These are phyloP conservation scores for Boletellus deceptivus DNA, from an alignment of 1,284 basidiomycete species.

Conservation along the genomic window DNA sequence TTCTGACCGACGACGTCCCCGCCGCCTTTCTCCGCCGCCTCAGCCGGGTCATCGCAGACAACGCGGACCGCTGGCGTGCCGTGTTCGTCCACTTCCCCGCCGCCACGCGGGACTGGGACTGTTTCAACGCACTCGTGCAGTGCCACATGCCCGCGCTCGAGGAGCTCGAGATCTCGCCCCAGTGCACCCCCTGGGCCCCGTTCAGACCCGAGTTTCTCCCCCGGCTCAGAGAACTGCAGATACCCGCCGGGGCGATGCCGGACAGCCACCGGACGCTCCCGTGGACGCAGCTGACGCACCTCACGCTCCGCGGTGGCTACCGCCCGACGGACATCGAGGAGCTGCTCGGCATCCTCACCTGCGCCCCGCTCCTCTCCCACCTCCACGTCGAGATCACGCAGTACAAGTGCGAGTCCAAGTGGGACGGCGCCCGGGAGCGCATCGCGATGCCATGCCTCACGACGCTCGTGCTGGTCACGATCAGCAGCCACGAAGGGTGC, in stretches of 20 bases:
- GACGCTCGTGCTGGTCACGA: constrained; percentile 32
- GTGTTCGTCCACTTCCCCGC: constrained; percentile 32
- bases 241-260: constrained; percentile 30
- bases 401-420: constrained; percentile 28
- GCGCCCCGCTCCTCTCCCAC: constrained; percentile 28
- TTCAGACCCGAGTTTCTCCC: constrained; percentile 29
- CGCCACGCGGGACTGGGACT: constrained; percentile 27
- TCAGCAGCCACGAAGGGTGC: constrained; percentile 28
- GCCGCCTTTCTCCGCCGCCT: constrained; percentile 25
- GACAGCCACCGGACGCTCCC: constrained; percentile 29
- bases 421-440: constrained; percentile 19
- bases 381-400: constrained; percentile 34
- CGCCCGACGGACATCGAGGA: constrained; percentile 27
- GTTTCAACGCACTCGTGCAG: constrained; percentile 23
- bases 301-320: constrained; percentile 30
- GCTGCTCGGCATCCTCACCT: constrained; percentile 24
- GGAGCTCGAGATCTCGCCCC: constrained; percentile 33
- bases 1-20: constrained; percentile 32
- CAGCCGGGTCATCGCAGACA: constrained; percentile 16
- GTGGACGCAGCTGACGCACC: constrained; percentile 32
- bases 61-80: constrained; percentile 31
- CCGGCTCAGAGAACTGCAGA: constrained; percentile 26
- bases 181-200: constrained; percentile 32
- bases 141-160: constrained; percentile 27
- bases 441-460: constrained; percentile 31